Percentiles rank a stretch among this genome's conserved stretches.
These are phyloP conservation scores for Senna tora DNA, from an alignment of 306 rosid genomes.

Conservation along the genomic window DNA sequence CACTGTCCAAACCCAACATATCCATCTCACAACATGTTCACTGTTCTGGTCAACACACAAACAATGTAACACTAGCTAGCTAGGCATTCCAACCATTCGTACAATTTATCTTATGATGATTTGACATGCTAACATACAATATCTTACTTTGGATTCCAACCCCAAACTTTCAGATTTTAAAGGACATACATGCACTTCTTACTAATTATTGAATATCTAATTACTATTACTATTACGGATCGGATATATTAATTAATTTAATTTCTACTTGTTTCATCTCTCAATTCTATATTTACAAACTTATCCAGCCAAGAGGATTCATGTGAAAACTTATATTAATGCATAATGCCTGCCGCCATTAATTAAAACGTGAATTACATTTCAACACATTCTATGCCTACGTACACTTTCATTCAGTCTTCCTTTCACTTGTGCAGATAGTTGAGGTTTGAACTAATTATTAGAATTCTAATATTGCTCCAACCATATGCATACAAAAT, in stretches of 20 bases:
- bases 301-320: not conserved
- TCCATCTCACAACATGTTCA: not conserved
- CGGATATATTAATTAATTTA: too few species aligned
- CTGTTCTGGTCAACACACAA: not conserved
- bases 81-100: slow-evolving; percentile 8
- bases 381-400: not conserved
- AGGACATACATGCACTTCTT: too few species aligned
- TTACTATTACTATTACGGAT: too few species aligned
- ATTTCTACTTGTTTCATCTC: not conserved
- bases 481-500: not conserved
- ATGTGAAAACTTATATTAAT: not conserved
- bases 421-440: not conserved
- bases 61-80: too few species aligned
- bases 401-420: too few species aligned
- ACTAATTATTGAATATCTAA: too few species aligned
- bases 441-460: not conserved
- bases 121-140: slow-evolving; percentile 1
- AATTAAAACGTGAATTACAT: not conserved
- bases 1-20: too few species aligned
- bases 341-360: not conserved
- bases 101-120: not conserved
- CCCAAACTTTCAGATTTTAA: not conserved
- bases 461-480: too few species aligned
- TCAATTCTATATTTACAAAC: too few species aligned
- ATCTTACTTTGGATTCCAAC: slow-evolving; percentile 3